These are phyloP conservation scores for Pleurozium schreberi DNA, from an alignment of 225 moss, liverwort and hornwort genomes.

Conservation along the genomic window DNA sequence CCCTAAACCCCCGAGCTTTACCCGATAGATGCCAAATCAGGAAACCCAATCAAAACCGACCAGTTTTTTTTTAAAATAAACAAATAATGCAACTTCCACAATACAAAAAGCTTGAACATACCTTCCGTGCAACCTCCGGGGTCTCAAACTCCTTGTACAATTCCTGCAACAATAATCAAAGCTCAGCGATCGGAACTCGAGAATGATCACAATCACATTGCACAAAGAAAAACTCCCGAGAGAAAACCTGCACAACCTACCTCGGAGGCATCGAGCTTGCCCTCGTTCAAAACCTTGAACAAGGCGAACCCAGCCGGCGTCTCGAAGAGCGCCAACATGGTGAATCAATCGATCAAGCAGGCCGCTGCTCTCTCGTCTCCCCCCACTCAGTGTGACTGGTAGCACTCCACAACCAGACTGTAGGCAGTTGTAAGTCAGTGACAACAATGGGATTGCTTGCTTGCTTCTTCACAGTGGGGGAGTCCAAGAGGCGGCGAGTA, in stretches of 20 bases:
- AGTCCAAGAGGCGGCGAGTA: not conserved
- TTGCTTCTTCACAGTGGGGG: conserved; percentile 24
- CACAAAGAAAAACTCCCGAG: not conserved
- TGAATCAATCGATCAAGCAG: not conserved
- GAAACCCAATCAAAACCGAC: not conserved
- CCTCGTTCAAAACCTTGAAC: conserved; percentile 73
- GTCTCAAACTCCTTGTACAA: conserved; percentile 83
- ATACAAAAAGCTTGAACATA: not conserved
- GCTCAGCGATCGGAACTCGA: not conserved
- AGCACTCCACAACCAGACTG: not conserved
- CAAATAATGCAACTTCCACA: not conserved
- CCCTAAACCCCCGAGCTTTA: not conserved
- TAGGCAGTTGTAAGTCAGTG: not conserved
- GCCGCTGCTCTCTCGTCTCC: not conserved
- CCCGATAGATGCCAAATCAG: not conserved
- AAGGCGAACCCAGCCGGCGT: conserved; percentile 86
- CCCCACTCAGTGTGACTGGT: conserved; percentile 16
- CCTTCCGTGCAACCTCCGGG: conserved; percentile 54
- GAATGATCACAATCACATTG: not conserved
- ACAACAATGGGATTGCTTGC: not conserved
- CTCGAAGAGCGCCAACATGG: conserved; percentile 84
- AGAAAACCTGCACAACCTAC: not conserved
- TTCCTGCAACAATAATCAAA: conserved; percentile 14
- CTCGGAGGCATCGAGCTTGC: conserved; percentile 65
- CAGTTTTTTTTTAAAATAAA: no score